These are phyloP conservation scores for Coniochaeta prunicola DNA, from an alignment of 2,329 filamentous ascomycete species.

Conservation along the genomic window DNA sequence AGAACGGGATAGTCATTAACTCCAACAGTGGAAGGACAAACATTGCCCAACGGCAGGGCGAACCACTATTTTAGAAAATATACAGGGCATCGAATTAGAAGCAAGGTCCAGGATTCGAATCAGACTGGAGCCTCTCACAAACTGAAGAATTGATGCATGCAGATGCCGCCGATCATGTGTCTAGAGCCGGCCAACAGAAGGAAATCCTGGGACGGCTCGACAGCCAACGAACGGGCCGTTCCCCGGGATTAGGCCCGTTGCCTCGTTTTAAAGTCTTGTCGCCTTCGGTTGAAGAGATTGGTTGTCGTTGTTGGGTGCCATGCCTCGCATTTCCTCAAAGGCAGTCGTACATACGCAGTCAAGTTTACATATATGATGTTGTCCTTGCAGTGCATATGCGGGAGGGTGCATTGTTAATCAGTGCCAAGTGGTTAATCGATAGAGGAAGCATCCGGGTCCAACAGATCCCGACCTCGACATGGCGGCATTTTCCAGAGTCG, in stretches of 20 bases:
- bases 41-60: neutral
- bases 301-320: neutral
- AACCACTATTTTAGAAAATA: neutral
- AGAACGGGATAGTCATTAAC: neutral
- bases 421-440: neutral
- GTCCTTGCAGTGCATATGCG: neutral
- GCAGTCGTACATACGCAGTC: neutral
- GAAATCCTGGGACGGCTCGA: neutral
- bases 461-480: neutral
- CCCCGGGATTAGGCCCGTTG: neutral
- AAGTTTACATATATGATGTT: neutral
- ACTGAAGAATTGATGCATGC: constrained; percentile 8
- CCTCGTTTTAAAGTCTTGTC: neutral
- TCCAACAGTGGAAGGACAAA: neutral
- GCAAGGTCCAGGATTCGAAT: neutral
- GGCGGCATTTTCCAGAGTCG: neutral
- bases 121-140: neutral
- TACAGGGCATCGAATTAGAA: neutral
- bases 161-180: constrained; percentile 15
- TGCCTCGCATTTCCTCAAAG: neutral
- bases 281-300: neutral
- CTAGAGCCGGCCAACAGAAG: constrained; percentile 2
- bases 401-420: neutral
- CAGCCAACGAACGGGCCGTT: neutral
- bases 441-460: neutral